phyloP scores from a whole-genome alignment of 192 early-diverging fungal species.

The Radiomyces spectabilis region DNA sequence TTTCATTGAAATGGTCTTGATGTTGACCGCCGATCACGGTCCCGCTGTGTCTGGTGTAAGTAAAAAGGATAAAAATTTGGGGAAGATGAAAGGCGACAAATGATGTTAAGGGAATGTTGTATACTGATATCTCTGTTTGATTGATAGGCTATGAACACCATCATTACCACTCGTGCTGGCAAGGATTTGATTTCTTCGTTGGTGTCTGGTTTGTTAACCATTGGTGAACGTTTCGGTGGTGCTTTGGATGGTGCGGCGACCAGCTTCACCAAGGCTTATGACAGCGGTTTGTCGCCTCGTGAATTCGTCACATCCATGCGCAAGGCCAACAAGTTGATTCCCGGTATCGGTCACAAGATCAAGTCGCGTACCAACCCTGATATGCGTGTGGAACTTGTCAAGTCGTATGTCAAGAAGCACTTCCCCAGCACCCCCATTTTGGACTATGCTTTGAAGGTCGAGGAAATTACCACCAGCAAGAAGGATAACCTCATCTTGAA shows the following conservation, averaged over 20 bases:
- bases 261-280: slow-evolving; percentile 86
- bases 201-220: slow-evolving; percentile 91
- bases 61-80: slow-evolving; percentile 30
- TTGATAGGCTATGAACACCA: slow-evolving; percentile 81
- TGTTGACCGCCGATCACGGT: slow-evolving; percentile 99
- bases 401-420: slow-evolving; percentile 81
- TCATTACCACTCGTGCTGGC: slow-evolving; percentile 92
- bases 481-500: slow-evolving; percentile 98
- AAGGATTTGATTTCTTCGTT: slow-evolving; percentile 96
- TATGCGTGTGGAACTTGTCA: slow-evolving; percentile 91
- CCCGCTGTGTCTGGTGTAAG: slow-evolving; percentile 91
- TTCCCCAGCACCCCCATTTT: slow-evolving; percentile 86
- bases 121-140: slow-evolving; percentile 30
- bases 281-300: slow-evolving; percentile 83
- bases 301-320: slow-evolving; percentile 95
- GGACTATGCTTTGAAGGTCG: slow-evolving; percentile 89
- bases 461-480: slow-evolving; percentile 93
- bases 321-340: slow-evolving; percentile 93
- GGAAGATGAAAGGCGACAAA: not conserved
- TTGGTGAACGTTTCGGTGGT: slow-evolving; percentile 96
- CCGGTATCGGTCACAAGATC: slow-evolving; percentile 99
- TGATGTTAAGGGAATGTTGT: not conserved
- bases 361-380: slow-evolving; percentile 99
- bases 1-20: slow-evolving; percentile 99
- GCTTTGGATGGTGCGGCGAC: slow-evolving; percentile 96